Conservation (phyloP, 306 rosid species). For the Mucuna pruriens region DNA sequence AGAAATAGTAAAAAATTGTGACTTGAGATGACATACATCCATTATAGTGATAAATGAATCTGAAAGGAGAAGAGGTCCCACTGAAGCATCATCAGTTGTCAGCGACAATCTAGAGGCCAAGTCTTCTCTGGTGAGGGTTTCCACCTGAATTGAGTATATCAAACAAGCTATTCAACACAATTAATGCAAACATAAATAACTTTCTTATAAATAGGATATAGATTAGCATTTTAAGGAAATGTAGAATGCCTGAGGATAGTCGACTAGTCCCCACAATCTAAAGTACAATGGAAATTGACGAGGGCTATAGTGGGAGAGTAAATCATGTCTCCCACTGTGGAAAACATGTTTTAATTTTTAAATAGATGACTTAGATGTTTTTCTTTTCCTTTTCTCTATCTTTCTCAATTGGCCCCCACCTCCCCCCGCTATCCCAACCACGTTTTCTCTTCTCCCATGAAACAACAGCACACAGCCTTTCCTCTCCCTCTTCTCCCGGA, state of each 20-base stretch:
- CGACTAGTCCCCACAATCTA: neutral
- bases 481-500: too few species aligned
- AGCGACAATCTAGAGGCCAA: conserved; percentile 93
- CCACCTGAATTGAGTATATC: conserved; percentile 65
- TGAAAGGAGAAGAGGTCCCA: conserved; percentile 87
- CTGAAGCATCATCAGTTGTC: conserved; percentile 83
- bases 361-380: too few species aligned
- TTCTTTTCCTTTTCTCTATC: too few species aligned
- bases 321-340: too few species aligned
- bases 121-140: conserved; percentile 90
- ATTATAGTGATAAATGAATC: conserved; percentile 87
- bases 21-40: conserved; percentile 81
- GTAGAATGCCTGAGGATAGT: neutral
- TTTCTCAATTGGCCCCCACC: too few species aligned
- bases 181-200: neutral
- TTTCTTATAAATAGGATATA: neutral
- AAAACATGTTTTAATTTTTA: too few species aligned
- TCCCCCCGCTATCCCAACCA: too few species aligned
- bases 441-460: too few species aligned
- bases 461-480: too few species aligned
- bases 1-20: conserved; percentile 31
- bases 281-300: neutral
- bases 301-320: too few species aligned
- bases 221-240: conserved; percentile 25
- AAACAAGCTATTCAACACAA: conserved; percentile 17